Conservation (phyloP, 2,329 filamentous ascomycete genomes). For the Ophioceras dolichostomum region DNA sequence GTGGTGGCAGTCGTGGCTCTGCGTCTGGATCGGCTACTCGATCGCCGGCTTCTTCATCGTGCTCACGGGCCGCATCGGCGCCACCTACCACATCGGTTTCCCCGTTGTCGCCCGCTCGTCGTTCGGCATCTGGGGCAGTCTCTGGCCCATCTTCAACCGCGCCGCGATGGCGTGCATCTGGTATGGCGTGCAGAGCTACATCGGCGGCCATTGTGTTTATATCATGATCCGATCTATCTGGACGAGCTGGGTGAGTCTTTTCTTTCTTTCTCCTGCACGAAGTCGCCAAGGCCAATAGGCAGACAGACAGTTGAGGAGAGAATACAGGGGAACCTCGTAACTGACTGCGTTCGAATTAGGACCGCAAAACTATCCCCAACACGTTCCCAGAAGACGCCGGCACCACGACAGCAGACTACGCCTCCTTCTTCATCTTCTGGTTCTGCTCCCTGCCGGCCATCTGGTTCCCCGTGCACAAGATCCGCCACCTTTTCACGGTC, state of each 20-base stretch:
- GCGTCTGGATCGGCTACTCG: constrained; percentile 76
- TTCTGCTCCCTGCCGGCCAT: constrained; percentile 67
- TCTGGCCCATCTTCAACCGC: constrained; percentile 84
- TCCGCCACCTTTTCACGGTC: constrained; percentile 81
- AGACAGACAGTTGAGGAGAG: too few relatives aligned
- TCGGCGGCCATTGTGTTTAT: constrained; percentile 74
- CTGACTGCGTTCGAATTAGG: constrained; percentile 13
- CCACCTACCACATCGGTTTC: constrained; percentile 81
- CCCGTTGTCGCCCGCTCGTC: constrained; percentile 67
- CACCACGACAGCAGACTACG: constrained; percentile 63
- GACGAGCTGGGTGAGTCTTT: constrained; percentile 48
- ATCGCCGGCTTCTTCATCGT: constrained; percentile 67
- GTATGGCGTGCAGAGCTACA: constrained; percentile 80
- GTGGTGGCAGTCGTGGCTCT: constrained; percentile 90
- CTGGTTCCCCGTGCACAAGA: constrained; percentile 81
- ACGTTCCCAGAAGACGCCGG: constrained; percentile 52
- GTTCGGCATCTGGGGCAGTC: constrained; percentile 79
- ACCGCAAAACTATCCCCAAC: constrained; percentile 49
- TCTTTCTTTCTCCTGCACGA: too few relatives aligned
- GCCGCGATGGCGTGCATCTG: constrained; percentile 80
- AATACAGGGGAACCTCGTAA: background rate
- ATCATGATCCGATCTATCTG: constrained; percentile 84
- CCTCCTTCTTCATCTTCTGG: constrained; percentile 85
- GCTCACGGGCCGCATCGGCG: constrained; percentile 70
- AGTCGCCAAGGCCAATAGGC: too few relatives aligned